Percentiles rank a stretch among this genome's conserved stretches.
phyloP scores from a whole-genome alignment of 2,329 filamentous ascomycete genomes.

The Magnaporthales sp. region DNA sequence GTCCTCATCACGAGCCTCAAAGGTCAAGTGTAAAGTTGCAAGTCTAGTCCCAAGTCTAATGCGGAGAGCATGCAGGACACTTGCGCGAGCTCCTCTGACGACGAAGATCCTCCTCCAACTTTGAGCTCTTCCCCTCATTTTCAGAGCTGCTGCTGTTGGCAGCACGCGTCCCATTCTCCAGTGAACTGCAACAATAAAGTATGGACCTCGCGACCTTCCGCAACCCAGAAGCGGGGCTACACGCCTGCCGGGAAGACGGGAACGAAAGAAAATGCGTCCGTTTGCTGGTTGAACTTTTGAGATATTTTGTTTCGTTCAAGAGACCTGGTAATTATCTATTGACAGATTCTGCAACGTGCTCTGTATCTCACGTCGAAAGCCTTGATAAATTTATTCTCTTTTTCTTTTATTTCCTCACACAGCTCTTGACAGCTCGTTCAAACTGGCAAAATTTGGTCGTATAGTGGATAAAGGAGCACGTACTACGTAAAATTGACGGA shows the following conservation, averaged over 20 bases:
- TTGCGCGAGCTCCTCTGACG: not conserved
- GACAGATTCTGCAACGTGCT: too few species aligned
- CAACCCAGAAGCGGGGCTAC: not conserved
- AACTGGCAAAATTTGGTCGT: not conserved
- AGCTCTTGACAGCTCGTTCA: not conserved
- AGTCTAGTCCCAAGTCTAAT: not conserved
- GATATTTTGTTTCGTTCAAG: not conserved
- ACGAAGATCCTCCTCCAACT: constrained; percentile 1
- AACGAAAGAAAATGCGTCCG: not conserved
- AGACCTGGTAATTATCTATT: not conserved
- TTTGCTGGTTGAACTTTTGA: too few species aligned
- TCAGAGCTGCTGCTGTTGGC: not conserved
- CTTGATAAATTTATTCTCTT: not conserved
- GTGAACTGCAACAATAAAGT: not conserved
- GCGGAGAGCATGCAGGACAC: not conserved
- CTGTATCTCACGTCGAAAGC: not conserved
- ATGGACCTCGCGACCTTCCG: not conserved
- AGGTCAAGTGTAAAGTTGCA: not conserved
- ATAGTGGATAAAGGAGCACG: not conserved
- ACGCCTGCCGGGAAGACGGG: not conserved
- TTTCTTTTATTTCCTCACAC: not conserved
- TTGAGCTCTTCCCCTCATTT: not conserved
- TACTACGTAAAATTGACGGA: not conserved
- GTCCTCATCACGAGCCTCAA: not conserved
- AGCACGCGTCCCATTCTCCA: not conserved